Conservation (phyloP, 23 red algal species). For the Gracilariopsis chorda region DNA sequence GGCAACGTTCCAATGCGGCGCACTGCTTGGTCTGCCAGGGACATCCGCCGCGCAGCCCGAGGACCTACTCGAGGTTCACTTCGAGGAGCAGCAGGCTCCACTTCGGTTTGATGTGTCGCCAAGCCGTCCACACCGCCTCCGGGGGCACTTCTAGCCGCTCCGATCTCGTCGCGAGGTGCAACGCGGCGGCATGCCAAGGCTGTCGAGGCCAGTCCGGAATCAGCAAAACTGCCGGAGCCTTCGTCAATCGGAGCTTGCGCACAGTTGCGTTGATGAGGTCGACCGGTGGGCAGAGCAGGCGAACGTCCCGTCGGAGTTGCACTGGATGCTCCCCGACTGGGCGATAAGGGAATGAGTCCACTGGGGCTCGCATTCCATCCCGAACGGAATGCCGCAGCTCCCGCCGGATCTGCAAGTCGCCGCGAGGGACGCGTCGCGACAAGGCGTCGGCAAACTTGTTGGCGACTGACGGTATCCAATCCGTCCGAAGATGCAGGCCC, state of each 20-base stretch:
- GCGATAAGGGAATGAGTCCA: background rate
- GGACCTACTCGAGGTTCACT: background rate
- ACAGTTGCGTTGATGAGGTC: conserved; percentile 28
- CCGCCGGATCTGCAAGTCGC: background rate
- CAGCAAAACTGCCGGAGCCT: conserved; percentile 11
- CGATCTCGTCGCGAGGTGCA: background rate
- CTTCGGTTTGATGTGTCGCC: background rate
- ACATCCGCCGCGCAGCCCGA: background rate
- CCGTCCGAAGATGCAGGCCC: background rate
- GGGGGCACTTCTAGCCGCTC: background rate
- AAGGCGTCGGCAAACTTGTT: background rate
- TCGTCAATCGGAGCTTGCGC: background rate
- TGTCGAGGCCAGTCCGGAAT: conserved; percentile 17
- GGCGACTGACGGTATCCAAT: background rate
- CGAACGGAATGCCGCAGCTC: conserved; percentile 29
- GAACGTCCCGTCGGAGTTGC: background rate
- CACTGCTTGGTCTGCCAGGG: background rate
- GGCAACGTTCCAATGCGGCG: background rate
- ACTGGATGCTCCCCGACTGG: background rate
- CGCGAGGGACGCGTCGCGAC: conserved; percentile 12
- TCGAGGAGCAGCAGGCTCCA: background rate
- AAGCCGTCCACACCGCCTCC: background rate
- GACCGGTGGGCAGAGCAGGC: background rate
- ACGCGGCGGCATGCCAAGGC: background rate
- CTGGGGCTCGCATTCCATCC: background rate